Evolutionary conservation across 129 eudicot genomes (phyloP), one percentile per base, ranked within the genome.

Genomic region (Centaurea solstitialis): DNA sequence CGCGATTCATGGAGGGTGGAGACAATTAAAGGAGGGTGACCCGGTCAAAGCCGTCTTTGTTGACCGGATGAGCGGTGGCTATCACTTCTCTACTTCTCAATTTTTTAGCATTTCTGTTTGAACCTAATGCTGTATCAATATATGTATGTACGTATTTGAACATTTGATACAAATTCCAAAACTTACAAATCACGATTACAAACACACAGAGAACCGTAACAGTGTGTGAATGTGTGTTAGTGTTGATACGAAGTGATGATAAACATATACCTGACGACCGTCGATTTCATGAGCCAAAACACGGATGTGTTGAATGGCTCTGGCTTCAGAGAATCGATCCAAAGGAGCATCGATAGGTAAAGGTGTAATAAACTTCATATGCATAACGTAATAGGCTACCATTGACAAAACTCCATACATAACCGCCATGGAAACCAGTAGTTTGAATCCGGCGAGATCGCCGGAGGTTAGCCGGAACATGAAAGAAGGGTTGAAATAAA

Each of bases 331-430:
- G 73, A 96, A 96, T 6, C 93, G 89, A 77, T 93, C 91, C 0
- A 82, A 78, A 5, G 99, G 99, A n/a, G 99, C 94, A 83, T 94
- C 97, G 30, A 81, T 7, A 4, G 85, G 87, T 73, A 94, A 86
- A 4, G 99, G 99, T 22, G 82, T 85, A n/a, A 94, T 75, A 83
- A 94, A 92, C 86, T 92, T 94, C 94, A 92, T 81, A 81, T 92
- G 94, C 71, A 89, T 64, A 26, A 84, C 90, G 81, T 89, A 88
- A 88, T 92, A 88, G 0, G 76, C 93, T 6, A 93, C 64, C 73
- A 68, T 24, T 38, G 99, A 93, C 75, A 88, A 45, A 47, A 81
- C 3, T 47, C 94, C 99, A 50, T 92, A 95, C 77, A 93, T 68
- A 69, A 86, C 26, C 59, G 61, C 80, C 30, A 92, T 73, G 0